These are phyloP conservation scores for Teratosphaeriaceae sp. DNA, from an alignment of 2,329 filamentous ascomycete species.

Conservation along the genomic window DNA sequence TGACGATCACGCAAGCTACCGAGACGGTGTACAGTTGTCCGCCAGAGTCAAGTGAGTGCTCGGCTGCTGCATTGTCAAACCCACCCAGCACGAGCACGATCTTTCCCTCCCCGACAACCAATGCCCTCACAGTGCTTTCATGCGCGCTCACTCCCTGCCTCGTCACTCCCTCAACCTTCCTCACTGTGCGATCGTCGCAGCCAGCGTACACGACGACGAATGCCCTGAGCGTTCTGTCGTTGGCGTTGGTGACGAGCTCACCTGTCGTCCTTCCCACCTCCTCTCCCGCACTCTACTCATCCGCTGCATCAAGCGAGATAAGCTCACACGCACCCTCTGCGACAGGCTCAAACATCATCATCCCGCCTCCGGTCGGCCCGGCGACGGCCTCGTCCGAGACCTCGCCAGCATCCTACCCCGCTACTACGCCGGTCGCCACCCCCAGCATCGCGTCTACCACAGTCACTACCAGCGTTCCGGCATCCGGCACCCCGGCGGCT, in stretches of 20 bases:
- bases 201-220: conserved; percentile 6
- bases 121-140: conserved; percentile 12
- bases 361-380: conserved; percentile 5
- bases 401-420: neutral
- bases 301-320: conserved; percentile 10
- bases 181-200: conserved; percentile 4
- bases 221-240: conserved; percentile 11
- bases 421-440: neutral
- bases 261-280: conserved; percentile 10
- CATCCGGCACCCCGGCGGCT: conserved; percentile 8
- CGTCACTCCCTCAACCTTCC: conserved; percentile 2
- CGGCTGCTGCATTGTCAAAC: conserved; percentile 13
- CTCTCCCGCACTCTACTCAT: conserved; percentile 13
- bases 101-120: conserved; percentile 2
- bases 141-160: conserved; percentile 10
- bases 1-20: conserved; percentile 8
- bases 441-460: conserved; percentile 4
- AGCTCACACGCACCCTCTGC: conserved; percentile 8
- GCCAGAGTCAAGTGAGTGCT: conserved; percentile 13
- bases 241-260: conserved; percentile 11
- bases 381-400: conserved; percentile 1
- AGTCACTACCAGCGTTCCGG: conserved; percentile 7
- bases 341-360: conserved; percentile 6
- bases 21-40: conserved; percentile 8
- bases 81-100: conserved; percentile 11